phyloP scores from a whole-genome alignment of 805 yeast genomes.

The Hanseniaspora hatyaiensis region DNA sequence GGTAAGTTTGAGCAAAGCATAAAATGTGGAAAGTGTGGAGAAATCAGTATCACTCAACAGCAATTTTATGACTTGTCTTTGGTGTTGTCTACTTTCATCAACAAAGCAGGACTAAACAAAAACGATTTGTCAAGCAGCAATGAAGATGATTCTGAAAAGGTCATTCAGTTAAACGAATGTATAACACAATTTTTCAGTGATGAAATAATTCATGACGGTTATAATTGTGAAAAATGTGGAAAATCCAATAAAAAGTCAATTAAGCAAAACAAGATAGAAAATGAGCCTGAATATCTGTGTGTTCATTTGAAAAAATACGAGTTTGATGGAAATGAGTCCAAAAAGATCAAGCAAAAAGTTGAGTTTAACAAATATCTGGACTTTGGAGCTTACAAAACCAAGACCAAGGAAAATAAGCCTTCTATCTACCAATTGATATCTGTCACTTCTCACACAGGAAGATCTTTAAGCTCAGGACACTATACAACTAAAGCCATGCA shows the following conservation, averaged over 20 bases:
- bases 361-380: constrained; percentile 69
- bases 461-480: constrained; percentile 87
- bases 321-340: constrained; percentile 66
- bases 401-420: constrained; percentile 28
- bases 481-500: constrained; percentile 83
- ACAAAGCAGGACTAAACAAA: constrained; percentile 21
- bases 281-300: constrained; percentile 78
- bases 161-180: constrained; percentile 62
- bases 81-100: constrained; percentile 48
- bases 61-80: constrained; percentile 87
- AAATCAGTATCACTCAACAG: constrained; percentile 75
- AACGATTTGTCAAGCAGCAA: constrained; percentile 2
- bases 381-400: constrained; percentile 32
- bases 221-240: constrained; percentile 79
- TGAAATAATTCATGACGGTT: constrained; percentile 68
- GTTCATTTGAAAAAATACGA: constrained; percentile 85
- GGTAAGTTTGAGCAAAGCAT: constrained; percentile 78
- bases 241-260: constrained; percentile 67
- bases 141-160: constrained; percentile 2
- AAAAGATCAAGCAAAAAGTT: constrained; percentile 80
- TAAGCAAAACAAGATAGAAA: constrained; percentile 49
- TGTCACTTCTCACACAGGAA: constrained; percentile 88
- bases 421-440: constrained; percentile 60
- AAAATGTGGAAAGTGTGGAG: constrained; percentile 70
- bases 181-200: constrained; percentile 71